These are phyloP conservation scores for Calocybe indica DNA, from an alignment of 768 basidiomycete genomes.

Conservation along the genomic window DNA sequence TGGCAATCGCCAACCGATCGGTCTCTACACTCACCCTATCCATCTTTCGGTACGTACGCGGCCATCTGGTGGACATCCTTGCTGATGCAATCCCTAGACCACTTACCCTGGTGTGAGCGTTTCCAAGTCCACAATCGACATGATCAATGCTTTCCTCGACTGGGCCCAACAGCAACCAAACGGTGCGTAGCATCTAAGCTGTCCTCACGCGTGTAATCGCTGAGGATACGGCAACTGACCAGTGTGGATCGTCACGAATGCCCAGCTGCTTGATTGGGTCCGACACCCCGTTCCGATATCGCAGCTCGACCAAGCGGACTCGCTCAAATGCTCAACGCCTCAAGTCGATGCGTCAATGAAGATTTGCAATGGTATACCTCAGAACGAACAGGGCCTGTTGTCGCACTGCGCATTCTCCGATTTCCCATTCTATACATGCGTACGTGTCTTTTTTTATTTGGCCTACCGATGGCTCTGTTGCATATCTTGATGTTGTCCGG, in stretches of 20 bases:
- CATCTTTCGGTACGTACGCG: slow-evolving; percentile 49
- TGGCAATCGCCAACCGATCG: slow-evolving; percentile 71
- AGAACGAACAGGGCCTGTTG: slow-evolving; percentile 58
- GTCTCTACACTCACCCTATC: slow-evolving; percentile 79
- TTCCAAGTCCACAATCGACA: slow-evolving; percentile 50
- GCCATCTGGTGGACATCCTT: neutral
- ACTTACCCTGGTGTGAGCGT: slow-evolving; percentile 55
- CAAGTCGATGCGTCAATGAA: slow-evolving; percentile 43
- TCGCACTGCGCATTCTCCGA: slow-evolving; percentile 60
- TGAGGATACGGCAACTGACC: neutral
- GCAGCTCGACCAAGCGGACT: slow-evolving; percentile 44
- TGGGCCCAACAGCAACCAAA: slow-evolving; percentile 73
- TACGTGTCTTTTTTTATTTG: slow-evolving; percentile 26
- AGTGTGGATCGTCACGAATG: slow-evolving; percentile 73
- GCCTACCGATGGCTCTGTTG: neutral
- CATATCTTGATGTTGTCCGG: no score
- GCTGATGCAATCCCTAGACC: slow-evolving; percentile 19
- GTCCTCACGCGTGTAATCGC: neutral
- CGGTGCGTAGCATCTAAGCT: slow-evolving; percentile 28
- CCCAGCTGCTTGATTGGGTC: slow-evolving; percentile 72
- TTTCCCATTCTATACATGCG: slow-evolving; percentile 78
- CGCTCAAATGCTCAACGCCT: slow-evolving; percentile 63
- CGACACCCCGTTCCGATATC: slow-evolving; percentile 59
- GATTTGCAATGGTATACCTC: slow-evolving; percentile 76
- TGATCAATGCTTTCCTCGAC: slow-evolving; percentile 78